Base-by-base conservation (phyloP, 176 grass and related monocot genomes). In the maize (Zea mays) region DNA sequence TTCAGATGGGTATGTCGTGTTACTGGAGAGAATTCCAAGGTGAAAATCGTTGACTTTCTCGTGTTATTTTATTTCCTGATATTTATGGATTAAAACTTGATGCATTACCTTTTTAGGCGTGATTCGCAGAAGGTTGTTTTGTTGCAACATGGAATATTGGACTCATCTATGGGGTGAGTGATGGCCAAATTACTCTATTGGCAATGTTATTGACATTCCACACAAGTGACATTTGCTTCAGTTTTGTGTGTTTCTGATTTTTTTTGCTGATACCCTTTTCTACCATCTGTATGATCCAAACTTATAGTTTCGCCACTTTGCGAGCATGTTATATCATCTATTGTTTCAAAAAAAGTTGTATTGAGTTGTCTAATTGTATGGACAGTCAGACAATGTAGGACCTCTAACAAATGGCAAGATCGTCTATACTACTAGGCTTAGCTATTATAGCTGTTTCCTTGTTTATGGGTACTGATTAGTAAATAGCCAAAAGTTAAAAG, bases 121-220 rank as follows among this genome's bases (percentile, higher is more conserved):
- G 95, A 94, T 84, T 97, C 95, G 49, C 67, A 57, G 65, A 97
- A 97, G 80, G 91, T 94, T 74, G 95, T 94, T 45, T 77, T 91
- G 66, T 77, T 97, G 35, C 95, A 97, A 74, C 95, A 97, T 90
- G 95, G 95, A 62, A 91, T 97, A 86, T 34, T 97, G 83, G 95
- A 97, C 75, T 94, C 95, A 2, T 97, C 95, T 61, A 97, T 97
- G 95, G 95, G 95, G 95, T 97, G 73, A 94, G 89, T 92, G 17
- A 54, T 45, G 44, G 75, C 8, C 15, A 80, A 79, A 56, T 68
- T 67, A 33, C 37, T 47, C 17, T 56, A 19, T 70, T 69, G 9
- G 8, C 19, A 19, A 67, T 76, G 15, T 43, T 41, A 51, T 70
- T 64, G 35, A 27, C 9, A 73, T 67, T 77, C 42, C 54, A 52